Evolutionary conservation across 306 rosid species (phyloP).

Genomic region (Cercis canadensis): DNA sequence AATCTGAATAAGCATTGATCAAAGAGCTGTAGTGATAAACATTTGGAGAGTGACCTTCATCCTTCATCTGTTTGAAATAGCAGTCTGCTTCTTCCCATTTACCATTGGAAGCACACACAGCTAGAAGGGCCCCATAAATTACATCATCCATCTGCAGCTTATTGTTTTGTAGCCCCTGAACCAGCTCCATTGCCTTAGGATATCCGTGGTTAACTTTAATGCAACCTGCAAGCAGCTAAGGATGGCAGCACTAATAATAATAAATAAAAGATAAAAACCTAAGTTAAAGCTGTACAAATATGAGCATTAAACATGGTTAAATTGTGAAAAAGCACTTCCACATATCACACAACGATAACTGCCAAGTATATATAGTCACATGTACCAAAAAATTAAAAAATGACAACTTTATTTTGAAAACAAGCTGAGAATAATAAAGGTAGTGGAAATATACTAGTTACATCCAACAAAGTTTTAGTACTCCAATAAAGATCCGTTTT

Average conservation of each 20-base stretch:
- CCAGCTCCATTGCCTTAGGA: slow-evolving; percentile 72
- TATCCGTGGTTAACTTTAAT: slow-evolving; percentile 73
- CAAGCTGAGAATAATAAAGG: not conserved
- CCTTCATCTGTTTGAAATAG: slow-evolving; percentile 79
- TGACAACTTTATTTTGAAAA: slow-evolving; percentile 2
- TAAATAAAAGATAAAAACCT: slow-evolving; percentile 6
- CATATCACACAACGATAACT: not conserved
- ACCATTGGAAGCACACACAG: slow-evolving; percentile 86
- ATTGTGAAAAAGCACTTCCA: slow-evolving; percentile 2
- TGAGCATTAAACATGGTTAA: not conserved
- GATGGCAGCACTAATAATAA: slow-evolving; percentile 40
- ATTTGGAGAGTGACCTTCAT: slow-evolving; percentile 78
- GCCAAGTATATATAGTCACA: no score
- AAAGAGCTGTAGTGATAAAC: slow-evolving; percentile 82
- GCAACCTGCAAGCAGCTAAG: slow-evolving; percentile 88
- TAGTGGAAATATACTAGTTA: not conserved
- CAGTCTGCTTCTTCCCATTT: slow-evolving; percentile 79
- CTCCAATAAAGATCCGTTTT: not conserved
- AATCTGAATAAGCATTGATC: slow-evolving; percentile 78
- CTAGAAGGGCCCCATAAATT: slow-evolving; percentile 80
- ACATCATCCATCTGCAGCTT: slow-evolving; percentile 73
- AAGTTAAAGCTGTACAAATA: not conserved
- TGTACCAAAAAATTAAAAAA: no score
- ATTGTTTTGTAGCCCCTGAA: slow-evolving; percentile 66
- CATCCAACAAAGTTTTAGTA: not conserved